Base-by-base conservation (phyloP, 306 rosid species). In the Corylus avellana region DNA sequence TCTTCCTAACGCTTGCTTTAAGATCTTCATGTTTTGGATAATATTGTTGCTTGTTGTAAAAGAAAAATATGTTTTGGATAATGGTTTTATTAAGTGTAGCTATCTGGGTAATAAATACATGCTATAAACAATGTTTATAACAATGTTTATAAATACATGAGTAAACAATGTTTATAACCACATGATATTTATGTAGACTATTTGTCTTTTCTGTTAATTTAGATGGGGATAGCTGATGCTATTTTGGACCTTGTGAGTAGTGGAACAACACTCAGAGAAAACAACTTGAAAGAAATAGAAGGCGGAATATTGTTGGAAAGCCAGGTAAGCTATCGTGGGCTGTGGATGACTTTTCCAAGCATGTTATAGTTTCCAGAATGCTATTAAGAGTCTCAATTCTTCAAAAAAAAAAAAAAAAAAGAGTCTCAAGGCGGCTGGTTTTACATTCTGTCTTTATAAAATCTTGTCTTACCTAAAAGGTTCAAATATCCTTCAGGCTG, bases 221-320 rank as follows among this genome's bases (percentile, higher is more conserved):
- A 93, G 97, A 92, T 93, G 98, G 97, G 99, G 76, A 90, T 87
- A 79, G 99, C 96, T 71, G 99, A 95, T 85, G 99, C 97, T 78
- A 95, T 95, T 74, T 88, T 95, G 90, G 99, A 93, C 86, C 99
- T 93, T 73, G 99, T 93, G 84, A 93, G 97, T 79, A 94, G 98
- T 77, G 97, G 98, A 49, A 95, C 89, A 54, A 92, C 98, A 0
- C 82, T 95, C 70, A 90, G 77, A 84, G 98, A 95, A 81, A 95
- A 92, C 82, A 91, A 95, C 83, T 77, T 92, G 85, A 95, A 95
- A 86, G 98, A 95, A 86, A 92, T 95, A 35, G 88, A 91, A 83
- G 98, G 97, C 11, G 98, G 99, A 75, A 75, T 77, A 75, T 94
- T 93, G 73, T 84, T 92, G 90, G 86, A 84, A 85, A 95, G 98